These are phyloP conservation scores for Polyplosphaeria fusca DNA, from an alignment of 495 filamentous ascomycete genomes.

Conservation along the genomic window DNA sequence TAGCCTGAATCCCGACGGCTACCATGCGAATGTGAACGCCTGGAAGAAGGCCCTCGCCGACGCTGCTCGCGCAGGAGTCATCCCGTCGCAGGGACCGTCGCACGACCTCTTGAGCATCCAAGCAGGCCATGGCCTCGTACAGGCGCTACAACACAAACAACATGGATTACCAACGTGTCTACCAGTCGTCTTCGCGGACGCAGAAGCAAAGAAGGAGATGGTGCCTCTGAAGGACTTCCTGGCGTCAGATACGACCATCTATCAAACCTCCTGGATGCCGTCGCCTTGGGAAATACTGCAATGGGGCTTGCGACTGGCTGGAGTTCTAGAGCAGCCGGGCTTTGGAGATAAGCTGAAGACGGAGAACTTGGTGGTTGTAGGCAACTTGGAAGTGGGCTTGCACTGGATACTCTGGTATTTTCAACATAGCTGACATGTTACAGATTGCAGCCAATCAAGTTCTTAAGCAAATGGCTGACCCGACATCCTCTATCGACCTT, in stretches of 20 bases:
- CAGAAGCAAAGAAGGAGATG: conserved; percentile 62
- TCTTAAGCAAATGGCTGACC: conserved; percentile 16
- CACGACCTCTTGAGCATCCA: conserved; percentile 59
- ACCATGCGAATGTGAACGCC: conserved; percentile 75
- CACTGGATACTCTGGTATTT: not conserved
- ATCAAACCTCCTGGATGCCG: conserved; percentile 51
- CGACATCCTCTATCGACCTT: conserved; percentile 9
- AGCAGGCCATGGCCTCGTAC: conserved; percentile 65
- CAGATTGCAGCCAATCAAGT: conserved; percentile 36
- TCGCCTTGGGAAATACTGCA: conserved; percentile 61
- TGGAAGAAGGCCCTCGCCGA: conserved; percentile 73
- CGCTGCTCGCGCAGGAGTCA: conserved; percentile 64
- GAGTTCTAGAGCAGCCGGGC: conserved; percentile 54
- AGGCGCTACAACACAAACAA: conserved; percentile 69
- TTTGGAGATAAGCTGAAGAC: conserved; percentile 48
- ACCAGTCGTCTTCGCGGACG: conserved; percentile 75
- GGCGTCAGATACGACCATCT: conserved; percentile 58
- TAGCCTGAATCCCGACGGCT: conserved; percentile 86
- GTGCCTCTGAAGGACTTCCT: conserved; percentile 65
- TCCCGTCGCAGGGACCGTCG: conserved; percentile 47
- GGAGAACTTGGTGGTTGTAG: conserved; percentile 57
- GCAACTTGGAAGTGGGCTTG: conserved; percentile 51
- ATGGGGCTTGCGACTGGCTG: conserved; percentile 74
- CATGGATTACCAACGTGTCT: conserved; percentile 83
- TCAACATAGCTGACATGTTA: not conserved